Evolutionary conservation across 108 stramenopile genomes (phyloP), one percentile per base, ranked within the genome.

Genomic region (Cyclostephanos tholiformis): DNA sequence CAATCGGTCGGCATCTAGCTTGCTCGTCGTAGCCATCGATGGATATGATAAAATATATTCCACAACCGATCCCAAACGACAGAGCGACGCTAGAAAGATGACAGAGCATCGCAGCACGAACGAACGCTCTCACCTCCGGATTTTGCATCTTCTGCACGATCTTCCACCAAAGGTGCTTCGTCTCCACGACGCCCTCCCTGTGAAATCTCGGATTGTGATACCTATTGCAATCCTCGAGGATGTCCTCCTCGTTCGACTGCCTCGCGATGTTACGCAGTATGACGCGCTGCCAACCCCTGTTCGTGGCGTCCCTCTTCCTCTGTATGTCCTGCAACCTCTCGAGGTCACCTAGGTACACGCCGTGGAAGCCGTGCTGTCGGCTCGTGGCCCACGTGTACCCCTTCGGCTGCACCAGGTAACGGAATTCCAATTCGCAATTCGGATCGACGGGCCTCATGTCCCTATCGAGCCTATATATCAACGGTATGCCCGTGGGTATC

Each of bases 331-430:
- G 88, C 61, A 94, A 74, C 27, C 93, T 78, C 65, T 94, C 89
- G 69, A 91, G 67, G 72, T 94, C 93, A n/a, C 93, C 93, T 39
- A 94, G 55, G 53, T 91, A 94, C 9, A 91, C 89, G 32, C 93
- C 93, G 46, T 91, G 87, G 60, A 94, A 94, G 7, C 93, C 93
- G 55, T 88, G 86, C 22, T 82, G 65, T 7, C 83, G 67, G 32
- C 83, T 80, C 46, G 91, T 93, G 7, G 82, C 91, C 91, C 91
- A 93, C 4, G 91, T 93, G 56, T 85, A 94, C 78, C 93, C 93
- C 79, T 89, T 94, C 19, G 93, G 93, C 63, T 89, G 86, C 2
- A 90, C 86, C 86, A 91, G 79, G 65, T 91, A 94, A 57, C 80
- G 82, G 56, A 93, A 90, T 67, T 91, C 89, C 41, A 88, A 62